Evolutionary conservation across 176 grass and related monocot genomes (phyloP).

Genomic region (Musa acuminata): DNA sequence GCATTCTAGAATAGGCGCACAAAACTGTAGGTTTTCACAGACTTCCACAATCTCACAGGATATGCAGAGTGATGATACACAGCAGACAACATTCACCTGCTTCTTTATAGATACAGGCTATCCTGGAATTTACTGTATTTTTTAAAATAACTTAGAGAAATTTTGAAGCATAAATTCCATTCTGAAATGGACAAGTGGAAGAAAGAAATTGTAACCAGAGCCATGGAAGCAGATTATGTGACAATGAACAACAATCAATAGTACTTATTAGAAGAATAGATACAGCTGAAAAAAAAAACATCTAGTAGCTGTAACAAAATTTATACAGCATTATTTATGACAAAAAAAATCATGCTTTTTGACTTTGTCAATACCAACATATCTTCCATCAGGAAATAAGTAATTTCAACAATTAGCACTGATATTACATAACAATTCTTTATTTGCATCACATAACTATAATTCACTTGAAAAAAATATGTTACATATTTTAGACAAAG

Average conservation of each 20-base stretch:
- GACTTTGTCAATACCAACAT: too few species aligned
- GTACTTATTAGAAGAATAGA: not conserved
- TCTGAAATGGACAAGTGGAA: not conserved
- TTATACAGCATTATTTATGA: too few species aligned
- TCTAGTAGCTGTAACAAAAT: too few species aligned
- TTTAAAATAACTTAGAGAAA: not conserved
- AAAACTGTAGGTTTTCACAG: slow-evolving; percentile 10
- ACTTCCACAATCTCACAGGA: not conserved
- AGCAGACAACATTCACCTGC: not conserved
- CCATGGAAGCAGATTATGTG: not conserved
- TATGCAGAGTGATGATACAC: not conserved
- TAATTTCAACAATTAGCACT: too few species aligned
- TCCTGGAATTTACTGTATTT: not conserved
- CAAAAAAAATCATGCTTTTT: too few species aligned
- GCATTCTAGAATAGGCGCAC: slow-evolving; percentile 27
- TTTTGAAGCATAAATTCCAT: not conserved
- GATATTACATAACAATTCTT: too few species aligned
- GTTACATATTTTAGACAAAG: too few species aligned
- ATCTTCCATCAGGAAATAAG: too few species aligned
- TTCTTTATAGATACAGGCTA: not conserved
- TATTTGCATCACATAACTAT: too few species aligned
- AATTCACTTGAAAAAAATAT: too few species aligned
- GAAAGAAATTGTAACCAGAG: not conserved
- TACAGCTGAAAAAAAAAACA: too few species aligned
- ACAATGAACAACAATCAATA: not conserved